Percentiles rank a stretch among this genome's conserved stretches.
Conservation (phyloP, 1,139 yeast genomes). For the Hemisphaericaspora subhashii region DNA sequence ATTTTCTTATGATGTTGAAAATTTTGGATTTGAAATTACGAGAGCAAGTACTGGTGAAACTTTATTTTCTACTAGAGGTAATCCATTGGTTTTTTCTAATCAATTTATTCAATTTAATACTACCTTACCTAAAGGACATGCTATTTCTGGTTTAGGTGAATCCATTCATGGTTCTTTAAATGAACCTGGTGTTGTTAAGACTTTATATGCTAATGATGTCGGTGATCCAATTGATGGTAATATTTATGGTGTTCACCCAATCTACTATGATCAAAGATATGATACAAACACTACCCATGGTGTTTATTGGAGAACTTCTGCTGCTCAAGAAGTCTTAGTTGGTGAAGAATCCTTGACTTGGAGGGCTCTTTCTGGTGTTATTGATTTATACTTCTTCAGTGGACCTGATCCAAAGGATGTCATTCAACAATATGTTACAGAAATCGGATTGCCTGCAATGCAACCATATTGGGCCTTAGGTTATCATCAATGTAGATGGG, state of each 20-base stretch:
- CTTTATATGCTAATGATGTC: constrained; percentile 23
- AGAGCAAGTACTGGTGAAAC: constrained; percentile 25
- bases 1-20: constrained; percentile 18
- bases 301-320: constrained; percentile 25
- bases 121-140: constrained; percentile 25
- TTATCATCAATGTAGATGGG: constrained; percentile 27
- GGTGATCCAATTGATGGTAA: constrained; percentile 26
- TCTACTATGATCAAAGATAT: constrained; percentile 23
- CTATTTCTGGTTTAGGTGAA: constrained; percentile 32
- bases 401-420: constrained; percentile 32
- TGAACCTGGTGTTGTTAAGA: constrained; percentile 28
- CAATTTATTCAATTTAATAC: constrained; percentile 33
- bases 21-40: constrained; percentile 27
- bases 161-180: constrained; percentile 28
- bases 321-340: constrained; percentile 22
- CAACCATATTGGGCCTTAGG: constrained; percentile 28
- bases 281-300: constrained; percentile 22
- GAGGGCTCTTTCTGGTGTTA: constrained; percentile 29
- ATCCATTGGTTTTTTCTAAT: constrained; percentile 31
- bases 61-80: constrained; percentile 21
- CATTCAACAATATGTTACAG: constrained; percentile 25
- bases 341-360: constrained; percentile 23
- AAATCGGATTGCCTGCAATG: constrained; percentile 23
- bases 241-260: constrained; percentile 26
- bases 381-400: constrained; percentile 32